These are phyloP conservation scores for Wilhelminamyces savonicus DNA, from an alignment of 805 yeast species.

Conservation along the genomic window DNA sequence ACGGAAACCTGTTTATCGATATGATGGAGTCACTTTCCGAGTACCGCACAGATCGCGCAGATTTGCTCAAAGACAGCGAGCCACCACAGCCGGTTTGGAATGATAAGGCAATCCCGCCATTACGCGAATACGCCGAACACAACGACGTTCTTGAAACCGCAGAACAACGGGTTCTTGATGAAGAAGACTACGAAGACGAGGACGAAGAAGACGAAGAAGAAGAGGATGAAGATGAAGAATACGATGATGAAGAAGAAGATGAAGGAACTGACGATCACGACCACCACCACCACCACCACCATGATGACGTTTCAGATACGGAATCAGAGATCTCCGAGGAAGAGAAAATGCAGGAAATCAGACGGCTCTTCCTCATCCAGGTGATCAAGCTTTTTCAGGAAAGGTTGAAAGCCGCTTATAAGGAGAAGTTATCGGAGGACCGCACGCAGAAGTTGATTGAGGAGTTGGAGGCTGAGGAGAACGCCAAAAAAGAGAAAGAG, in stretches of 20 bases:
- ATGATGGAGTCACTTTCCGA: conserved; percentile 74
- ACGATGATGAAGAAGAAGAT: conserved; percentile 21
- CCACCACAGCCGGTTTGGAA: too few species aligned
- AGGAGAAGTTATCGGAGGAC: conserved; percentile 76
- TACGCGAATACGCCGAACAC: neutral
- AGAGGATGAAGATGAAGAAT: conserved; percentile 2
- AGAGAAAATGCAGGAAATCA: conserved; percentile 68
- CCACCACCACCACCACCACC: conserved; percentile 4
- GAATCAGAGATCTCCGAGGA: conserved; percentile 42
- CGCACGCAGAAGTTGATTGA: conserved; percentile 54
- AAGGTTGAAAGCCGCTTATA: conserved; percentile 68
- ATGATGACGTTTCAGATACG: conserved; percentile 17
- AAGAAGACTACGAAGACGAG: conserved; percentile 16
- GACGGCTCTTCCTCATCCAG: conserved; percentile 71
- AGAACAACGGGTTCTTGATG: conserved; percentile 9
- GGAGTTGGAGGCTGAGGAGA: conserved; percentile 67
- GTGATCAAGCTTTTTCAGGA: conserved; percentile 74
- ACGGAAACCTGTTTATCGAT: conserved; percentile 71
- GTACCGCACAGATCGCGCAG: conserved; percentile 31
- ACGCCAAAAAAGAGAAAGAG: conserved; percentile 57
- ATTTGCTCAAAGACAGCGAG: conserved; percentile 10
- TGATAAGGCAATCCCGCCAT: too few species aligned
- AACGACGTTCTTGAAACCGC: conserved; percentile 10
- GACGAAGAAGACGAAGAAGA: conserved; percentile 26
- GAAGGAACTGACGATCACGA: conserved; percentile 35